phyloP scores from a whole-genome alignment of 768 basidiomycete species.

The Mycena metata region DNA sequence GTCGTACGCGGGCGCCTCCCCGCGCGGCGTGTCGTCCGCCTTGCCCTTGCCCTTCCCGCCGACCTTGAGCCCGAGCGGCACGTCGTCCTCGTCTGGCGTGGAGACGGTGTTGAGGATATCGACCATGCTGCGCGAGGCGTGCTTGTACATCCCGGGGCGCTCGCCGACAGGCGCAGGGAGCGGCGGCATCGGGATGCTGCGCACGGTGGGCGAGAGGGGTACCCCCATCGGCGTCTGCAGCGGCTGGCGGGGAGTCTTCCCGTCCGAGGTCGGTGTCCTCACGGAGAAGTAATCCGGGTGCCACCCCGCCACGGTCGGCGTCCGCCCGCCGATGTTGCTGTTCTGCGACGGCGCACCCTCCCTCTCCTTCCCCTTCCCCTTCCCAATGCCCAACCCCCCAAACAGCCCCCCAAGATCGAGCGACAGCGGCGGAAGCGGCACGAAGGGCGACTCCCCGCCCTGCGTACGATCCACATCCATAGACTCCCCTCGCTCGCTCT shows the following conservation, averaged over 20 bases:
- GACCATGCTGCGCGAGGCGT: constrained; percentile 74
- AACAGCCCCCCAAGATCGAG: constrained; percentile 47
- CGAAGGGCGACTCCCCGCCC: constrained; percentile 28
- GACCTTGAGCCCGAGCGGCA: too few species aligned
- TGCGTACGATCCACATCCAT: constrained; percentile 26
- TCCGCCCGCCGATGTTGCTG: constrained; percentile 9
- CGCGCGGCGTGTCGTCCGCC: constrained; percentile 28
- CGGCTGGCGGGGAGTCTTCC: not conserved
- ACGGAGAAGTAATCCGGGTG: constrained; percentile 38
- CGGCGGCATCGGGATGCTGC: constrained; percentile 33
- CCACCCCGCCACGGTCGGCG: constrained; percentile 17
- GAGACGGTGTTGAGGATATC: constrained; percentile 57
- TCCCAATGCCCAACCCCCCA: not conserved
- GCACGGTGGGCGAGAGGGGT: constrained; percentile 34
- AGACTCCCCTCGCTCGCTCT: constrained; percentile 27
- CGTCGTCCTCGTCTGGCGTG: constrained; percentile 22
- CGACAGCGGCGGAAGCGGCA: constrained; percentile 48
- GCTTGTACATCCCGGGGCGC: constrained; percentile 67
- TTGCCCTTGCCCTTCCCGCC: constrained; percentile 15
- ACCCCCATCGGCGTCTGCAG: not conserved
- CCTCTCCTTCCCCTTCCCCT: constrained; percentile 41
- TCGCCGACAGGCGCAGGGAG: constrained; percentile 28
- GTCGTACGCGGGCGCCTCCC: constrained; percentile 52
- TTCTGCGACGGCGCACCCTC: constrained; percentile 22
- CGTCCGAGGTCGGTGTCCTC: constrained; percentile 41